Base-by-base conservation (phyloP, 169 alveolate genomes). In the Plasmodium gonderi region DNA sequence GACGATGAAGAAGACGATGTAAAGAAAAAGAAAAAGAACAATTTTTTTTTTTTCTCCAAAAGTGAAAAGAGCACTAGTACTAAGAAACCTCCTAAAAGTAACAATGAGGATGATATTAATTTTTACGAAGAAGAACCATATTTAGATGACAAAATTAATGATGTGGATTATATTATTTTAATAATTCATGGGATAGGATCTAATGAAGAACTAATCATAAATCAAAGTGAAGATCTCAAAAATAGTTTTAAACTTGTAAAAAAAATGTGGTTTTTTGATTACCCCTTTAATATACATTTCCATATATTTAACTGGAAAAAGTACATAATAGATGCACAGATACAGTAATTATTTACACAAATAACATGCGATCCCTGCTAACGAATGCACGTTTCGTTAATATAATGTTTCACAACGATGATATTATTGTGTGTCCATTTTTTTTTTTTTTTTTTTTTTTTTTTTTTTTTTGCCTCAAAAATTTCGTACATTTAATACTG, bases 161-260 rank as follows among this genome's bases (percentile, higher is more conserved):
- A 83, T 8, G 95, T 91, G 2, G 96, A 95, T 64, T 94, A 77
- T 77, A 95, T 95, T 51, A 80, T 95, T 26, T 91, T 95, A 85
- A 91, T 95, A 79, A 92, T 95, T 23, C 97, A 95, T 75, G 97
- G 97, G 33, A 95, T 95, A 74, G 97, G 97, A 36, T 80, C 96
- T 14, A 92, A 82, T 79, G 91, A 80, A 42, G 82, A 65, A 44
- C 80, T 87, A 75, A 90, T 95, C n/a, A 76, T 75, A 65, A 78
- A 82, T 38, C 96, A 95, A 33, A 93, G 95, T 92, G 95, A 94
- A 90, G 94, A 80, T 83, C 82, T 95, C 49, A 94, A 91, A 40
- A 90, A 94, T 44, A 74, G 94, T 68, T 78, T 95, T 36, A 91
- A 94, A 64, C 81, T 94, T 49, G 94, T 95, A 47, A 94, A 95